Evolutionary conservation across 129 eudicot genomes (phyloP).

Genomic region (Flaveria brownii): DNA sequence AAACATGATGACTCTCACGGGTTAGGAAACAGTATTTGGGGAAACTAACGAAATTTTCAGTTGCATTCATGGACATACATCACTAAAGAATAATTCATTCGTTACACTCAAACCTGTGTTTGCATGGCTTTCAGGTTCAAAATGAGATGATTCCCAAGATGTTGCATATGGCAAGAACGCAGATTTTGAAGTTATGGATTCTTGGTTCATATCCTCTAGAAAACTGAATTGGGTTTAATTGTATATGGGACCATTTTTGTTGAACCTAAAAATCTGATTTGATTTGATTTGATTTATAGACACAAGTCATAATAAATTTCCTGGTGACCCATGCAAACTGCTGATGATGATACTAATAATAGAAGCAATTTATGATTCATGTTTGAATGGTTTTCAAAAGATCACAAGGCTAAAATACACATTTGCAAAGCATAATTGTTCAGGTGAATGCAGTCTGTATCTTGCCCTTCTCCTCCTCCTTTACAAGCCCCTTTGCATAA

Average conservation of each 20-base stretch:
- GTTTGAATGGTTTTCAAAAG: too few relatives aligned
- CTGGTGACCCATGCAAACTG: slow-evolving; percentile 29
- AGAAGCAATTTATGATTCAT: slow-evolving; percentile 27
- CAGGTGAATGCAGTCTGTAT: slow-evolving; percentile 10
- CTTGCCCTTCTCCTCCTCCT: slow-evolving; percentile 19
- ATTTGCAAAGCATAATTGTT: neutral
- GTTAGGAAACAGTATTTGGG: neutral
- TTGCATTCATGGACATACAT: slow-evolving; percentile 7
- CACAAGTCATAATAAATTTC: slow-evolving; percentile 32
- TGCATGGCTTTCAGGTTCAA: slow-evolving; percentile 44
- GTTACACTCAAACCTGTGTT: slow-evolving; percentile 18
- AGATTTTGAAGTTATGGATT: slow-evolving; percentile 34
- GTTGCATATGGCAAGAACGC: slow-evolving; percentile 35
- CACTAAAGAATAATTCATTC: neutral
- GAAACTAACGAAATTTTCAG: neutral
- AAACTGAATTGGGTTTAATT: slow-evolving; percentile 33
- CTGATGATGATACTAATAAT: slow-evolving; percentile 34
- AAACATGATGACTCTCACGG: neutral
- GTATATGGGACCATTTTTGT: slow-evolving; percentile 45
- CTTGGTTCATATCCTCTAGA: slow-evolving; percentile 33
- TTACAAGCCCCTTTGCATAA: slow-evolving; percentile 45
- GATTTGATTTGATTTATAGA: slow-evolving; percentile 31
- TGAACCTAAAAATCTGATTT: slow-evolving; percentile 12
- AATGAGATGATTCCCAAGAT: slow-evolving; percentile 30
- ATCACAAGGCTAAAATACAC: neutral